These are phyloP conservation scores for Tuber borchii DNA, from an alignment of 495 filamentous ascomycete genomes.

Conservation along the genomic window DNA sequence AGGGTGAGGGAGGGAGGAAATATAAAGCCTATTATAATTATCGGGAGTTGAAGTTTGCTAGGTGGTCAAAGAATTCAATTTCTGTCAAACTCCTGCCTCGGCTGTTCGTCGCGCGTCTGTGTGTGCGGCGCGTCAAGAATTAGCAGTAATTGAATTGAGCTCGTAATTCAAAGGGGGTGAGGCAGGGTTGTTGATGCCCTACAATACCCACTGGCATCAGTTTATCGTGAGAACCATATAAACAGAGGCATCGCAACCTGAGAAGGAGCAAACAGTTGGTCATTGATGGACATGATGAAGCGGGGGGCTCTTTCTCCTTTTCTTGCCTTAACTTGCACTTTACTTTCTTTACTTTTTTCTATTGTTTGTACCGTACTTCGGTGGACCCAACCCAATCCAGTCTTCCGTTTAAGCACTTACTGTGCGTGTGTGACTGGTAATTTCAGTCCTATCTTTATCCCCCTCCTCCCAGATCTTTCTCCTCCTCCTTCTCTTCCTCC, in stretches of 20 bases:
- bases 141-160: background rate
- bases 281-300: background rate
- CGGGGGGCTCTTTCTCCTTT: background rate
- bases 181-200: background rate
- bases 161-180: background rate
- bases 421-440: too few species aligned
- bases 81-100: background rate
- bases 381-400: background rate
- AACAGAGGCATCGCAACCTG: background rate
- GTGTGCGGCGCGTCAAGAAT: background rate
- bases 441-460: too few species aligned
- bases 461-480: too few species aligned
- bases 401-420: background rate
- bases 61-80: background rate
- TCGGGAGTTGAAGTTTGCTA: slow-evolving; percentile 1
- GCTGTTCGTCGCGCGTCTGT: background rate
- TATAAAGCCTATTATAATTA: background rate
- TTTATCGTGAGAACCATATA: background rate
- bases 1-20: background rate
- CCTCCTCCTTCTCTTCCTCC: too few species aligned
- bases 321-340: background rate
- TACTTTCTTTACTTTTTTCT: slow-evolving; percentile 2
- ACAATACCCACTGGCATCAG: background rate
- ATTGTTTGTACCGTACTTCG: background rate
- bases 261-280: background rate